phyloP scores from a whole-genome alignment of 2,329 filamentous ascomycete genomes.

The Xylariaceae sp. region DNA sequence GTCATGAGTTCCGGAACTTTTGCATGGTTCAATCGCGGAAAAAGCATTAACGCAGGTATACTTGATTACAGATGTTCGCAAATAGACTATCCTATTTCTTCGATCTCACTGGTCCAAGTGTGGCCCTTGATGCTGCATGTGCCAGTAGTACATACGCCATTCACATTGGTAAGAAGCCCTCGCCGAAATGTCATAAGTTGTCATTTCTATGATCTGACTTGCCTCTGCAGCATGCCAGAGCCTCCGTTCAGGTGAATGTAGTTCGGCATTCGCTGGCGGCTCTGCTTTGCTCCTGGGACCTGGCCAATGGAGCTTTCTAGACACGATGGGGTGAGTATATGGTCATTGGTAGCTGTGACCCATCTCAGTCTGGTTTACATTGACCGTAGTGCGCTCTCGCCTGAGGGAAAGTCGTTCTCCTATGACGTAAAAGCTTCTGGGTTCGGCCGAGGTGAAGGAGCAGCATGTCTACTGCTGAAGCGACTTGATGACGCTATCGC shows the following conservation, averaged over 20 bases:
- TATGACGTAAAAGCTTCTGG: constrained; percentile 15
- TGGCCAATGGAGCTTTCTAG: constrained; percentile 8
- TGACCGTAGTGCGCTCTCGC: constrained; percentile 10
- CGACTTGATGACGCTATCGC: constrained; percentile 8
- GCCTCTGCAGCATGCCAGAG: not conserved
- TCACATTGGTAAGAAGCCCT: not conserved
- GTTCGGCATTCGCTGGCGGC: constrained; percentile 5
- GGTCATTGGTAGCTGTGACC: too few relatives aligned
- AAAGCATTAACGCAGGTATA: too few relatives aligned
- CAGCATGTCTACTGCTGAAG: constrained; percentile 8
- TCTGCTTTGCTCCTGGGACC: constrained; percentile 5
- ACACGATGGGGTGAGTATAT: constrained; percentile 8
- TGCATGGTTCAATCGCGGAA: too few relatives aligned
- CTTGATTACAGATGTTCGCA: constrained; percentile 6
- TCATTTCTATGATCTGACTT: too few relatives aligned
- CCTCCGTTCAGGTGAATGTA: constrained; percentile 9
- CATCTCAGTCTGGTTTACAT: too few relatives aligned
- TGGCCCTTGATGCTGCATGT: constrained; percentile 10
- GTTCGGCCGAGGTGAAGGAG: constrained; percentile 13
- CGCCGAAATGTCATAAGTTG: too few relatives aligned
- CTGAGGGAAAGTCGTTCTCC: constrained; percentile 11
- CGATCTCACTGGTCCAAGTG: constrained; percentile 8
- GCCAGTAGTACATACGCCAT: constrained; percentile 8
- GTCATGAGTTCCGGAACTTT: too few relatives aligned
- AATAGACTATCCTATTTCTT: constrained; percentile 15